These are phyloP conservation scores for Extremus antarcticus DNA, from an alignment of 495 filamentous ascomycete species.

Conservation along the genomic window DNA sequence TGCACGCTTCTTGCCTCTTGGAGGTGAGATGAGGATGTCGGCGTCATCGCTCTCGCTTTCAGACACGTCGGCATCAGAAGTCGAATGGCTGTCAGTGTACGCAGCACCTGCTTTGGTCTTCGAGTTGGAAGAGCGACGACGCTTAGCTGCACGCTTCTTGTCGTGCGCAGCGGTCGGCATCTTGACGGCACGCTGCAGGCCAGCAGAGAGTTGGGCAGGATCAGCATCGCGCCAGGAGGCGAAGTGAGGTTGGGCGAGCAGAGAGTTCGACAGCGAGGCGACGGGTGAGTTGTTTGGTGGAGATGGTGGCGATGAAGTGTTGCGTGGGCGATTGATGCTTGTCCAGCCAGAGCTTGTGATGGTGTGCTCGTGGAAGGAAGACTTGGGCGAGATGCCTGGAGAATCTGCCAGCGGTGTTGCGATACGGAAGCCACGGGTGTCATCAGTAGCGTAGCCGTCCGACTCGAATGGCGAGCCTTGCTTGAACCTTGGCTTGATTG, in stretches of 20 bases:
- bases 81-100: not conserved
- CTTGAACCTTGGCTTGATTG: constrained; percentile 7
- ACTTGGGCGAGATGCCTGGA: constrained; percentile 12
- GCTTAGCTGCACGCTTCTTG: constrained; percentile 8
- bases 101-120: too few relatives aligned
- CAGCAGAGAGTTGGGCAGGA: not conserved
- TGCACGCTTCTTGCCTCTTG: not conserved
- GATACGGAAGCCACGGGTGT: not conserved
- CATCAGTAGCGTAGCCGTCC: constrained; percentile 3
- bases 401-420: not conserved
- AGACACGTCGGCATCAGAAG: not conserved
- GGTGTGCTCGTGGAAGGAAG: not conserved
- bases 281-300: constrained; percentile 3
- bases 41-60: not conserved
- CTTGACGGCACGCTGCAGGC: not conserved
- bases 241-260: not conserved
- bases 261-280: not conserved
- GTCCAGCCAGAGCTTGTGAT: constrained; percentile 2
- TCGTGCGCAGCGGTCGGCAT: constrained; percentile 6
- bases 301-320: not conserved
- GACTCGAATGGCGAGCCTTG: constrained; percentile 11
- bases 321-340: not conserved
- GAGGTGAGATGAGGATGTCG: not conserved
- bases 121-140: not conserved
- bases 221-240: not conserved